A percentile compares a stretch with the other conserved stretches of the same genome.
phyloP scores from a whole-genome alignment of 1,139 yeast genomes.

The Magnusiomyces fungicola region DNA sequence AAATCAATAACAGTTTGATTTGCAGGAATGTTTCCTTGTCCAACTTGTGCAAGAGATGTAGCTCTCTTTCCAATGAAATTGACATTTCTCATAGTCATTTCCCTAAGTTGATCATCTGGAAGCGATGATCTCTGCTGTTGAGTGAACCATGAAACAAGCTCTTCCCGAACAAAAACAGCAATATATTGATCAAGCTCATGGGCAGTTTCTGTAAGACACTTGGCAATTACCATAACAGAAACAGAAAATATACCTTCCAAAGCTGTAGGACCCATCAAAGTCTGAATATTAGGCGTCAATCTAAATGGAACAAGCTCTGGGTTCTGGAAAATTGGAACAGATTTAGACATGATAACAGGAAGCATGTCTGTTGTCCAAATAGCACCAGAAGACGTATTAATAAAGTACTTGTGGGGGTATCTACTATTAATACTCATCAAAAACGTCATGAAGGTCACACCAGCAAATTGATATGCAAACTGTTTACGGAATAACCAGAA shows the following conservation, averaged over 20 bases:
- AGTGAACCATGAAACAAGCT: slow-evolving; percentile 86
- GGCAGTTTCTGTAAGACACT: slow-evolving; percentile 85
- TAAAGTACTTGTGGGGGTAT: slow-evolving; percentile 87
- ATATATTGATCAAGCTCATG: slow-evolving; percentile 69
- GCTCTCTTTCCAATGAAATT: slow-evolving; percentile 71
- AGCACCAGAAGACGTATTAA: slow-evolving; percentile 74
- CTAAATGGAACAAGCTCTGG: slow-evolving; percentile 97
- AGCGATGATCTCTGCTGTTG: slow-evolving; percentile 62
- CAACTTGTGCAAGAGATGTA: slow-evolving; percentile 60
- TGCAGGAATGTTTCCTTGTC: slow-evolving; percentile 71
- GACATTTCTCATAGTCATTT: slow-evolving; percentile 82
- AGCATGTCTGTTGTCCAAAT: slow-evolving; percentile 96
- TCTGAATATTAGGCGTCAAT: slow-evolving; percentile 90
- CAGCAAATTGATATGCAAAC: slow-evolving; percentile 93
- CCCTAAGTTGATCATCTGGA: slow-evolving; percentile 74
- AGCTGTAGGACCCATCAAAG: slow-evolving; percentile 86
- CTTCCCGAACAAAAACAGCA: slow-evolving; percentile 90
- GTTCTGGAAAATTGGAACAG: slow-evolving; percentile 84
- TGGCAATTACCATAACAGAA: slow-evolving; percentile 75
- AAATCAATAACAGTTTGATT: slow-evolving; percentile 88
- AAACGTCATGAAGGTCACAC: slow-evolving; percentile 85
- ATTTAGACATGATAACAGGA: slow-evolving; percentile 56
- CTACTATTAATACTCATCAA: slow-evolving; percentile 92
- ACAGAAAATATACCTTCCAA: slow-evolving; percentile 88
- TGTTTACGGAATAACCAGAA: slow-evolving; percentile 97